phyloP scores from a whole-genome alignment of 768 basidiomycete species.

The Mrakia frigida region DNA sequence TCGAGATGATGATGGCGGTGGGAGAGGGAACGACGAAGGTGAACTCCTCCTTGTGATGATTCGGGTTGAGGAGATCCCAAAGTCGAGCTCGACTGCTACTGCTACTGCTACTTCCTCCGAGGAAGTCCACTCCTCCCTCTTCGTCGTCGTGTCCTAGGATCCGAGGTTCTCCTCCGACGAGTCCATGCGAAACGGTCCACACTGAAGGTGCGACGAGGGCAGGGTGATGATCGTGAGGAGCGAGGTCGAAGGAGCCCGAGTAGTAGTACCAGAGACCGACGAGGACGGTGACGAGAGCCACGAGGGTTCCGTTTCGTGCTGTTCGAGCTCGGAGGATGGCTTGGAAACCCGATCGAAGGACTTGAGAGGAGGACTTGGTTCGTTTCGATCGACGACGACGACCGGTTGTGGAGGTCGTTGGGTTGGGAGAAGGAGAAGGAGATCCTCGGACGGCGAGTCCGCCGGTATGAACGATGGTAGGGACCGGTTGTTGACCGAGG shows the following conservation, averaged over 20 bases:
- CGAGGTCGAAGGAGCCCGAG: conserved; percentile 13
- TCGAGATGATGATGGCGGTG: conserved; percentile 61
- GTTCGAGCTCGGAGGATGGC: conserved; percentile 35
- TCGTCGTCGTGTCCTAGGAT: not conserved
- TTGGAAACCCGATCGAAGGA: conserved; percentile 33
- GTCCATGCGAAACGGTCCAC: not conserved
- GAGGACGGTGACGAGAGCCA: conserved; percentile 28
- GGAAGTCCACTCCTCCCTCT: not conserved
- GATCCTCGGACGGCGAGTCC: conserved; percentile 30
- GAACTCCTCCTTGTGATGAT: conserved; percentile 26
- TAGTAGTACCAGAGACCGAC: conserved; percentile 30
- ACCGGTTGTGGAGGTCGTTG: not conserved
- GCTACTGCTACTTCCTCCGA: conserved; percentile 7
- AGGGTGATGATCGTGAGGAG: not conserved
- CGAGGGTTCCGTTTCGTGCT: conserved; percentile 39
- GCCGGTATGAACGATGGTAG: conserved; percentile 61
- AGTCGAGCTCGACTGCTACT: conserved; percentile 34
- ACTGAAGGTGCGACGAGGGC: not conserved
- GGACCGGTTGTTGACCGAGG: conserved; percentile 68
- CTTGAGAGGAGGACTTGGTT: conserved; percentile 28
- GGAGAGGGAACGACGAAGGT: conserved; percentile 48
- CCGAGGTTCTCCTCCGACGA: not conserved
- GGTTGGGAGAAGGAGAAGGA: not conserved
- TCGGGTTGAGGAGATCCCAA: conserved; percentile 41
- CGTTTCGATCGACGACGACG: conserved; percentile 7